phyloP scores from a whole-genome alignment of 345 rosid species.

The Eucalyptus sp. region DNA sequence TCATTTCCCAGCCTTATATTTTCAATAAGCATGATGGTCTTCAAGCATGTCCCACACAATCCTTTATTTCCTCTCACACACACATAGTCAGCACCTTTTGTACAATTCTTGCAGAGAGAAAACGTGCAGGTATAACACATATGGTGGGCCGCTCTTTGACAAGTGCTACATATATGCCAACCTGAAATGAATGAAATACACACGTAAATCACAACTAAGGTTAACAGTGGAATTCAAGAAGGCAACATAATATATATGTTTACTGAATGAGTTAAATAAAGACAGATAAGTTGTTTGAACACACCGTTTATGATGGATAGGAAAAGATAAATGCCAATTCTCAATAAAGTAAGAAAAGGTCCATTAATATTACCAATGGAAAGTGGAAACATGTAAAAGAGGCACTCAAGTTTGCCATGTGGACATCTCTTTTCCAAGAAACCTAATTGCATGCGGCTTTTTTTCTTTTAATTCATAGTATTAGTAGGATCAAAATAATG shows the following conservation, averaged over 20 bases:
- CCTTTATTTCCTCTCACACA: slow-evolving; percentile 80
- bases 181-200: slow-evolving; percentile 31
- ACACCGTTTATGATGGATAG: background rate
- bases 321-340: background rate
- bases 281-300: background rate
- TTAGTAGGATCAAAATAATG: background rate
- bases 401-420: background rate
- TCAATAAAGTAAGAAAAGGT: background rate
- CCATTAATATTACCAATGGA: background rate
- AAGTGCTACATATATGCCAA: slow-evolving; percentile 90
- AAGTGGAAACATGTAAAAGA: background rate
- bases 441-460: background rate
- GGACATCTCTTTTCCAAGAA: background rate
- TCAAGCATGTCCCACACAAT: slow-evolving; percentile 85
- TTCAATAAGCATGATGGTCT: slow-evolving; percentile 84
- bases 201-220: background rate
- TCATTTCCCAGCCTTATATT: slow-evolving; percentile 32
- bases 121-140: slow-evolving; percentile 97
- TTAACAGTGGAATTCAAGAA: background rate
- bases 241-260: background rate
- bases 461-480: background rate
- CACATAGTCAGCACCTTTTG: slow-evolving; percentile 74
- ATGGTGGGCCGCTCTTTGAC: slow-evolving; percentile 71
- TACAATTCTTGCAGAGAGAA: slow-evolving; percentile 91
- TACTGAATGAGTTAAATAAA: background rate